phyloP scores from a whole-genome alignment of 2,329 filamentous ascomycete genomes.

The Dryadomyces sulphureus region DNA sequence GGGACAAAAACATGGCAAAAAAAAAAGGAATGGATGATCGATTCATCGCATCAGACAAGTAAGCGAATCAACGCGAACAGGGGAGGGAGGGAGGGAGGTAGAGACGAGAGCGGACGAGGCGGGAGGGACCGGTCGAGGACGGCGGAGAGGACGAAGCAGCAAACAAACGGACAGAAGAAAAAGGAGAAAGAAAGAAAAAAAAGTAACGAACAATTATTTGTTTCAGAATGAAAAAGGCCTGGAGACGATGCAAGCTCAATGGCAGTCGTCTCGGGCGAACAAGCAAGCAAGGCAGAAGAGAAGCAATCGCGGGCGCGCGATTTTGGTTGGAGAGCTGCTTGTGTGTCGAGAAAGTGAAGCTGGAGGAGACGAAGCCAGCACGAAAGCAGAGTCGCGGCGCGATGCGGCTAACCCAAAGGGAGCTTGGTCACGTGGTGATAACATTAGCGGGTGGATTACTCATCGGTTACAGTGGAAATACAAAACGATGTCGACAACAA shows the following conservation, averaged over 20 bases:
- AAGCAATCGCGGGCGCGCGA: background rate
- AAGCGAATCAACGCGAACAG: background rate
- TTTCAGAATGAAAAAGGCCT: background rate
- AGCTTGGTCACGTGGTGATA: too few relatives aligned
- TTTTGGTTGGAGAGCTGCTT: background rate
- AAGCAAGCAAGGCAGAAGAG: background rate
- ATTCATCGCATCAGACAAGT: background rate
- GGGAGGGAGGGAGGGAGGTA: background rate
- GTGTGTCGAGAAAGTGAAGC: background rate
- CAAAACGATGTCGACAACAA: too few relatives aligned
- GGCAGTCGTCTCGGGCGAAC: background rate
- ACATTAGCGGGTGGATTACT: too few relatives aligned
- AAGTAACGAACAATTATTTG: constrained; percentile 9
- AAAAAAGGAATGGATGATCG: background rate
- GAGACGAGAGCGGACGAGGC: background rate
- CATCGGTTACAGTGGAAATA: too few relatives aligned
- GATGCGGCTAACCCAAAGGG: background rate
- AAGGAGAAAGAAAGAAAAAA: constrained; percentile 9
- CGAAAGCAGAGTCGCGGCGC: constrained; percentile 1
- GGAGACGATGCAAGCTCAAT: background rate
- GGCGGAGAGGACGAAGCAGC: background rate
- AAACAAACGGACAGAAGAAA: background rate
- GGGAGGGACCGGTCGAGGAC: constrained; percentile 3
- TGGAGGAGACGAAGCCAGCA: background rate
- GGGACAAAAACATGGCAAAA: background rate